These are phyloP conservation scores for Volvox africanus DNA, from an alignment of 139 green algal genomes.

Conservation along the genomic window DNA sequence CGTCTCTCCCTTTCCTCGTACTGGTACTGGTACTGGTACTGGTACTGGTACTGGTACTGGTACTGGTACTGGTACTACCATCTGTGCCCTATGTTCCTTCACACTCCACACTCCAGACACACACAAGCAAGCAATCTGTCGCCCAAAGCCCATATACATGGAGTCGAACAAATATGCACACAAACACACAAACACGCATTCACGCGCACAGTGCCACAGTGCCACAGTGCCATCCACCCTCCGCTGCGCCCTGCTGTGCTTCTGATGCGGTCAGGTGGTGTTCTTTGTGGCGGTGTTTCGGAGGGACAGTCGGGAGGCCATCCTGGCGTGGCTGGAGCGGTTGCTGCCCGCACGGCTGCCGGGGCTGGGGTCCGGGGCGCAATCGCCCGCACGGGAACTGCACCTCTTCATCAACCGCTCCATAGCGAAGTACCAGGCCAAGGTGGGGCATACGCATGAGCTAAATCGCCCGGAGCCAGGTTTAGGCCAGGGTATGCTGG, in stretches of 20 bases:
- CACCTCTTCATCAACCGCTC: constrained; percentile 69
- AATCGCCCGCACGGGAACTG: constrained; percentile 56
- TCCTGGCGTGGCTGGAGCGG: constrained; percentile 63
- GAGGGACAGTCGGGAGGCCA: constrained; percentile 63
- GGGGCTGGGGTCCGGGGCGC: not conserved
- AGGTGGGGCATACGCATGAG: constrained; percentile 18
- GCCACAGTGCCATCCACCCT: too few relatives aligned
- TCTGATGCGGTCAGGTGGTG: constrained; percentile 26
- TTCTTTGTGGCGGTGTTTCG: constrained; percentile 83
- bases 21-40: too few relatives aligned
- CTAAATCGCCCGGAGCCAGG: too few relatives aligned
- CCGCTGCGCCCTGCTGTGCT: too few relatives aligned
- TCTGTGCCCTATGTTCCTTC: not conserved
- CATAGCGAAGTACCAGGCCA: constrained; percentile 81
- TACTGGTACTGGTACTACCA: not conserved
- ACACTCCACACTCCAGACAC: too few relatives aligned
- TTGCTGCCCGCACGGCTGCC: constrained; percentile 55
- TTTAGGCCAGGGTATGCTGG: too few relatives aligned
- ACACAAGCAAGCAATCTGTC: too few relatives aligned
- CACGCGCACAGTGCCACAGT: too few relatives aligned
- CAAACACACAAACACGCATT: too few relatives aligned
- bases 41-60: too few relatives aligned
- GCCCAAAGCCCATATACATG: too few relatives aligned
- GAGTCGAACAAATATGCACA: too few relatives aligned
- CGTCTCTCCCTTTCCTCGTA: not conserved